A percentile compares a stretch with the other conserved stretches of the same genome.
phyloP scores from a whole-genome alignment of 768 basidiomycete species.

The Psilocybe sp. region DNA sequence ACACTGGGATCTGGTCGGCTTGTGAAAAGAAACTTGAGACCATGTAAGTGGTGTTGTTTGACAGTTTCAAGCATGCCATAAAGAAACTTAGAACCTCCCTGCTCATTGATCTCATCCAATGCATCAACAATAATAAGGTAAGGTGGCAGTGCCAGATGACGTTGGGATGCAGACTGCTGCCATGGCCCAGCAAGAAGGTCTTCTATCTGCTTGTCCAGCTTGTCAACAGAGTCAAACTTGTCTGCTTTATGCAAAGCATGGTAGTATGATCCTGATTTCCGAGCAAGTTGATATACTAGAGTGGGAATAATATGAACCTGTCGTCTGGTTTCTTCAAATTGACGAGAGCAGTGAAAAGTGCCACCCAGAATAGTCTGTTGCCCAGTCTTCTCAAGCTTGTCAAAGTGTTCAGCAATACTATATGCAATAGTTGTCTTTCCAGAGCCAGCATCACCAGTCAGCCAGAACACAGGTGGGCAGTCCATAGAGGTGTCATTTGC shows the following conservation, averaged over 20 bases:
- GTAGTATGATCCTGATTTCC: constrained; percentile 6
- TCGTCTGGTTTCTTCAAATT: constrained; percentile 7
- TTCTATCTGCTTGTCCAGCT: constrained; percentile 11
- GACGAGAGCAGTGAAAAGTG: constrained; percentile 24
- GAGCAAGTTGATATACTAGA: constrained; percentile 10
- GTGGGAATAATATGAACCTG: constrained; percentile 11
- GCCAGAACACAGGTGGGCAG: constrained; percentile 2
- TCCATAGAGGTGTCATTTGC: constrained; percentile 7
- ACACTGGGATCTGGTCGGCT: constrained; percentile 17
- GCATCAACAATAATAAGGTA: constrained; percentile 22
- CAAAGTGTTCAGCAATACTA: constrained; percentile 10
- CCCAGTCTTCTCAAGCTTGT: background rate
- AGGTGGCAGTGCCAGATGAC: background rate
- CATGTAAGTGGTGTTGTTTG: constrained; percentile 5
- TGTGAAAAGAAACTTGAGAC: constrained; percentile 21
- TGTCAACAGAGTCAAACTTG: constrained; percentile 6
- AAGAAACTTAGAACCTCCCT: constrained; percentile 14
- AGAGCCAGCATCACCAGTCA: background rate
- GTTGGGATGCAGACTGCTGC: constrained; percentile 4
- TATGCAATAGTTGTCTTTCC: constrained; percentile 20
- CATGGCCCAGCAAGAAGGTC: constrained; percentile 16
- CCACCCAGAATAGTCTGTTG: constrained; percentile 9
- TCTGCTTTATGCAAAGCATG: constrained; percentile 3
- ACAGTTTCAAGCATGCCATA: constrained; percentile 11
- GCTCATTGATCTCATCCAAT: constrained; percentile 14